Conservation (phyloP, 2,329 filamentous ascomycete species). For the Knufia petricola region DNA sequence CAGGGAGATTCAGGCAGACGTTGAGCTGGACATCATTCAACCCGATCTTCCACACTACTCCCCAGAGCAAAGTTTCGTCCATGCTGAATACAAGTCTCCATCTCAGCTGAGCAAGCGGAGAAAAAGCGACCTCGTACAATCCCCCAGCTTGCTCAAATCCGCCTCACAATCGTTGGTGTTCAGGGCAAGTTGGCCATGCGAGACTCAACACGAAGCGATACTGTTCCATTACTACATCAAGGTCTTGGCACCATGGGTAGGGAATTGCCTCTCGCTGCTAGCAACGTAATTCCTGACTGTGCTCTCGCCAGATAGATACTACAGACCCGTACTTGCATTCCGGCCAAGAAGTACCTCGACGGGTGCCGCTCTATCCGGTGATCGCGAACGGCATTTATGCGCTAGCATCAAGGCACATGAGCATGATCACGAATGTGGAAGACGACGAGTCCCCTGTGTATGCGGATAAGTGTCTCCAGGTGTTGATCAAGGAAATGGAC, state of each 20-base stretch:
- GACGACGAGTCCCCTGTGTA: conserved; percentile 38
- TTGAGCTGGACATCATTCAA: not conserved
- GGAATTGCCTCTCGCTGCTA: not conserved
- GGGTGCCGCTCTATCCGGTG: conserved; percentile 39
- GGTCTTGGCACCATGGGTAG: conserved; percentile 28
- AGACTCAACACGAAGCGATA: conserved; percentile 26
- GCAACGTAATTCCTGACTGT: conserved; percentile 6
- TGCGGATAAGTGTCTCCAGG: conserved; percentile 37
- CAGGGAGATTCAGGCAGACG: not conserved
- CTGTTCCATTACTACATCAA: conserved; percentile 29
- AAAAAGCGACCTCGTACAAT: not conserved
- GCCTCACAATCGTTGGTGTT: conserved; percentile 9
- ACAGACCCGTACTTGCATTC: conserved; percentile 33
- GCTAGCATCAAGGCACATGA: conserved; percentile 38
- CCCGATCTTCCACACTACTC: not conserved
- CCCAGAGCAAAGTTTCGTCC: not conserved
- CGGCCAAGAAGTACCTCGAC: conserved; percentile 37
- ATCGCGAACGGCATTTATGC: conserved; percentile 40
- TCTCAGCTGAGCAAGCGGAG: not conserved
- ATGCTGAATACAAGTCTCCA: not conserved
- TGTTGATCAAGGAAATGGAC: conserved; percentile 38
- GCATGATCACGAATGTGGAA: conserved; percentile 29
- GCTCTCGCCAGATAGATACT: conserved; percentile 27
- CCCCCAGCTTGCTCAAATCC: conserved; percentile 1
- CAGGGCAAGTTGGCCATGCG: conserved; percentile 11